These are phyloP conservation scores for Sugiyamaella xylanicola DNA, from an alignment of 1,139 yeast genomes.

Conservation along the genomic window DNA sequence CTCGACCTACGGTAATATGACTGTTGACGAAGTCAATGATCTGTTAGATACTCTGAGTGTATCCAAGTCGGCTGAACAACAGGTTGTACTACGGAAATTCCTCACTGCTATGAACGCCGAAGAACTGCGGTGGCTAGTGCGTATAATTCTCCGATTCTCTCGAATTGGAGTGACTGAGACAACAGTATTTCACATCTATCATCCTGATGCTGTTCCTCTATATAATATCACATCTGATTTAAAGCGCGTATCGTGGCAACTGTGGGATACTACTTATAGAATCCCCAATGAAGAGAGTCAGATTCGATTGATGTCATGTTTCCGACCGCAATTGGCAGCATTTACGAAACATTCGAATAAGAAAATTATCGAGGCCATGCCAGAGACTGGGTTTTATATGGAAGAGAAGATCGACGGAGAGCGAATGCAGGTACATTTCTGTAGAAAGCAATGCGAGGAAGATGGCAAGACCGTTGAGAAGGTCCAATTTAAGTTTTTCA, in stretches of 20 bases:
- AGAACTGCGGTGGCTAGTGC: slow-evolving; percentile 71
- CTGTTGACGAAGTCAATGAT: slow-evolving; percentile 61
- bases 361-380: slow-evolving; percentile 50
- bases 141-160: slow-evolving; percentile 60
- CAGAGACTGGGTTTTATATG: slow-evolving; percentile 55
- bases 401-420: slow-evolving; percentile 97
- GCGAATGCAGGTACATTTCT: slow-evolving; percentile 71
- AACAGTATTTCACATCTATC: slow-evolving; percentile 68
- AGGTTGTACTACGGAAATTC: slow-evolving; percentile 50
- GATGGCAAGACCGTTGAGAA: slow-evolving; percentile 36
- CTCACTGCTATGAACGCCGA: slow-evolving; percentile 58
- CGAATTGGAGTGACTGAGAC: slow-evolving; percentile 60
- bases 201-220: slow-evolving; percentile 72
- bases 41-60: slow-evolving; percentile 54
- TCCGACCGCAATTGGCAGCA: slow-evolving; percentile 66
- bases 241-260: slow-evolving; percentile 59
- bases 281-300: slow-evolving; percentile 26
- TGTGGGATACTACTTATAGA: slow-evolving; percentile 46
- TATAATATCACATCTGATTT: slow-evolving; percentile 70
- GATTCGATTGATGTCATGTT: slow-evolving; percentile 50
- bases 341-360: slow-evolving; percentile 54
- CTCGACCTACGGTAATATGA: slow-evolving; percentile 43
- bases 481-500: slow-evolving; percentile 57
- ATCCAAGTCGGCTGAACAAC: slow-evolving; percentile 39
- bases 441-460: slow-evolving; percentile 17